Evolutionary conservation across 2,329 filamentous ascomycete genomes (phyloP).

Genomic region (Xylariaceae sp.): DNA sequence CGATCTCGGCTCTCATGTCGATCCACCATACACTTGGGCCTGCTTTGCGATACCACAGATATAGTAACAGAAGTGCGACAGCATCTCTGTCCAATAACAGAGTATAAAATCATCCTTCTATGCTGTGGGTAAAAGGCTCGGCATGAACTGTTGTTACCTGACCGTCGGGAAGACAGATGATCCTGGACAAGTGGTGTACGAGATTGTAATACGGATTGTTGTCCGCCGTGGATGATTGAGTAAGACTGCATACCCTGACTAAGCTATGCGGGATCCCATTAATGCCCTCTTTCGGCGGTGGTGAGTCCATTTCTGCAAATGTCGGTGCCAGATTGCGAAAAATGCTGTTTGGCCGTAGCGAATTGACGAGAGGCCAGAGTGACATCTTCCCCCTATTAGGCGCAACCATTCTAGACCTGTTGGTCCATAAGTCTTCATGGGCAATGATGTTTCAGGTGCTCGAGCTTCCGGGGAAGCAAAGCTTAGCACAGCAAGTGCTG

Average conservation of each 20-base stretch:
- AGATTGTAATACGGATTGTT: conserved; percentile 37
- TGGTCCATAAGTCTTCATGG: conserved; percentile 22
- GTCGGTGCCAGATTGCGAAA: conserved; percentile 32
- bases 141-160: conserved; percentile 29
- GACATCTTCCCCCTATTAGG: conserved; percentile 35
- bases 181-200: conserved; percentile 34
- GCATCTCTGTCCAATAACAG: conserved; percentile 34
- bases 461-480: conserved; percentile 38
- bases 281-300: conserved; percentile 28
- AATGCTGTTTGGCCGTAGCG: conserved; percentile 34
- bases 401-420: conserved; percentile 35
- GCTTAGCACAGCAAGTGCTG: conserved; percentile 37
- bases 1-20: conserved; percentile 37
- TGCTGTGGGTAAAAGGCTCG: conserved; percentile 33
- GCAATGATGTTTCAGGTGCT: conserved; percentile 33
- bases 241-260: conserved; percentile 24
- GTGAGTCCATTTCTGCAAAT: conserved; percentile 35
- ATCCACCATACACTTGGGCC: conserved; percentile 42
- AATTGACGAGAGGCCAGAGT: conserved; percentile 33
- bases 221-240: conserved; percentile 30
- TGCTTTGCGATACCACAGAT: conserved; percentile 41
- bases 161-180: conserved; percentile 28
- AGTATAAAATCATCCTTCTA: conserved; percentile 32
- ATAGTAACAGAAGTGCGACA: conserved; percentile 37
- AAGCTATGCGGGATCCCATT: conserved; percentile 24